A percentile compares a stretch with the other conserved stretches of the same genome.
Evolutionary conservation across 2,329 filamentous ascomycete species (phyloP).

Genomic region (Fusarium clavum): DNA sequence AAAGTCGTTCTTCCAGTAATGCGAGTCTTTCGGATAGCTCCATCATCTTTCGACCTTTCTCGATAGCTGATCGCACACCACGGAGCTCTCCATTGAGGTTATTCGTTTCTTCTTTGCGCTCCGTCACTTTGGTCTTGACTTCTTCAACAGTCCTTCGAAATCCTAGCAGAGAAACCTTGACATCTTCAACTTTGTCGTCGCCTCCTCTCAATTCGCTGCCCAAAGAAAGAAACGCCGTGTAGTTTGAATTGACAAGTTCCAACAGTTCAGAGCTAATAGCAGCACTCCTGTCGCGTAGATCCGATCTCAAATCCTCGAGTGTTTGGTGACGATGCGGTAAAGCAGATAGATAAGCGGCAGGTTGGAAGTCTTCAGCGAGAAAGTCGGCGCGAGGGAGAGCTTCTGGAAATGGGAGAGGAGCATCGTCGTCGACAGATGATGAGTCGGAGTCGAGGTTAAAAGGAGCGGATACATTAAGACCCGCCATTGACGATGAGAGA

Average conservation of each 20-base stretch:
- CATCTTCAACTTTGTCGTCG: slow-evolving; percentile 90
- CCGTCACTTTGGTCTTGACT: slow-evolving; percentile 73
- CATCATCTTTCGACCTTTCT: slow-evolving; percentile 70
- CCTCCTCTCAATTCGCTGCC: slow-evolving; percentile 86
- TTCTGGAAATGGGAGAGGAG: slow-evolving; percentile 86
- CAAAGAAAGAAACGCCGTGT: slow-evolving; percentile 87
- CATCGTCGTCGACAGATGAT: slow-evolving; percentile 65
- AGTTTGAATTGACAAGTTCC: slow-evolving; percentile 95
- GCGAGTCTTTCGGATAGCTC: slow-evolving; percentile 73
- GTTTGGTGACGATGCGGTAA: slow-evolving; percentile 92
- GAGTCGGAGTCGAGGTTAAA: slow-evolving; percentile 59
- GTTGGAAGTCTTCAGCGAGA: slow-evolving; percentile 79
- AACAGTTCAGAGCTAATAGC: slow-evolving; percentile 87
- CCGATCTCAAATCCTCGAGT: slow-evolving; percentile 89
- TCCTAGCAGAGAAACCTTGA: slow-evolving; percentile 85
- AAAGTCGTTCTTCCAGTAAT: slow-evolving; percentile 72
- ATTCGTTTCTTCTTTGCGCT: slow-evolving; percentile 72
- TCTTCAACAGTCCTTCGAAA: slow-evolving; percentile 86
- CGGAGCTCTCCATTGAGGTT: slow-evolving; percentile 74
- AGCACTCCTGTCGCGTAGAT: slow-evolving; percentile 83
- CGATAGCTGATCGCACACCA: slow-evolving; percentile 71
- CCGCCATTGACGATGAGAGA: slow-evolving; percentile 45
- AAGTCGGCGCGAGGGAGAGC: slow-evolving; percentile 88
- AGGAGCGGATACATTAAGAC: slow-evolving; percentile 44
- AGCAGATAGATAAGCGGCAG: slow-evolving; percentile 82